Percentiles rank a stretch among this genome's conserved stretches.
phyloP scores from a whole-genome alignment of 2,329 filamentous ascomycete species.

The Neodidymelliopsis sp. region DNA sequence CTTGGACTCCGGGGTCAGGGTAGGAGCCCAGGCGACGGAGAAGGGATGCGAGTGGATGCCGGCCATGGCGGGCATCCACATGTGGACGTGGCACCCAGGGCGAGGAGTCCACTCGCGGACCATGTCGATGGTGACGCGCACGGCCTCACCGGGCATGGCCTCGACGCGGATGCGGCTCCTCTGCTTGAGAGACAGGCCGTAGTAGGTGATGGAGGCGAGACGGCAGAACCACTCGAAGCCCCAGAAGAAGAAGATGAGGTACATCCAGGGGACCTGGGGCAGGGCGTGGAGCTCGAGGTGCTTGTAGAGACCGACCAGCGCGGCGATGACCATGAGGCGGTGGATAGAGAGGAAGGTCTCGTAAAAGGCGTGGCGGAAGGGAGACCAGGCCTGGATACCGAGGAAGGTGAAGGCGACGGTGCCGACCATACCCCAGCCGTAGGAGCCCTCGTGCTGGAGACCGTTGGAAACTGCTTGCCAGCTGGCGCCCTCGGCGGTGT shows the following conservation, averaged over 20 bases:
- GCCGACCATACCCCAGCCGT: constrained; percentile 69
- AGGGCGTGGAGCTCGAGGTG: constrained; percentile 75
- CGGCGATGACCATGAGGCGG: constrained; percentile 74
- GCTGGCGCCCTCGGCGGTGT: constrained; percentile 66
- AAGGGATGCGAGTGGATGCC: constrained; percentile 56
- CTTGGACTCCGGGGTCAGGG: constrained; percentile 38
- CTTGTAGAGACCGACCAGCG: constrained; percentile 76
- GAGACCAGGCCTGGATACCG: constrained; percentile 74
- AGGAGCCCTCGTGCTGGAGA: constrained; percentile 68
- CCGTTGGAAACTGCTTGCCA: constrained; percentile 64
- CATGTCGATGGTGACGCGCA: constrained; percentile 67
- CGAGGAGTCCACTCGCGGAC: constrained; percentile 61
- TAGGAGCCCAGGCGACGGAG: constrained; percentile 58
- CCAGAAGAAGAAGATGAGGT: constrained; percentile 81
- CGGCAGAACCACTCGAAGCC: constrained; percentile 66
- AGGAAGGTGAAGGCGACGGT: constrained; percentile 69
- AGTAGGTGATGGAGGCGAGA: constrained; percentile 58
- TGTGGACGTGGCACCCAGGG: constrained; percentile 67
- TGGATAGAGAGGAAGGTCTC: constrained; percentile 93
- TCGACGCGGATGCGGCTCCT: constrained; percentile 63
- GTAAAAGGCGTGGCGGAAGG: constrained; percentile 92
- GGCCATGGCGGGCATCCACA: constrained; percentile 62
- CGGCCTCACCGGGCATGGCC: constrained; percentile 67
- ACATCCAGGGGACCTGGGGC: constrained; percentile 76
- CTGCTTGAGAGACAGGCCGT: constrained; percentile 61